A percentile compares a stretch with the other conserved stretches of the same genome.
These are phyloP conservation scores for Alternaria solani DNA, from an alignment of 2,329 filamentous ascomycete species.

Conservation along the genomic window DNA sequence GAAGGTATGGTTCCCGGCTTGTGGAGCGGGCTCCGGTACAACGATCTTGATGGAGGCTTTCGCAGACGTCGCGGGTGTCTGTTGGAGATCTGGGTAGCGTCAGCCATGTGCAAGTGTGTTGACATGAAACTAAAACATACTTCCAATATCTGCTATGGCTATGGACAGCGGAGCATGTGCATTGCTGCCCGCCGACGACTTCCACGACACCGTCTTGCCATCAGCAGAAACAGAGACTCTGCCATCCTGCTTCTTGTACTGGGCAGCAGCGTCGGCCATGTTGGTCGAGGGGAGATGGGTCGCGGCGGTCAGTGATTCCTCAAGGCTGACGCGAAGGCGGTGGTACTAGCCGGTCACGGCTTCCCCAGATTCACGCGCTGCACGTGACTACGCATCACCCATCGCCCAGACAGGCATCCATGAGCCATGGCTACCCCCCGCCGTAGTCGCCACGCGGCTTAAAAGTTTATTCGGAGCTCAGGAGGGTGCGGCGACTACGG, in stretches of 20 bases:
- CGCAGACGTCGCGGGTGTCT: constrained; percentile 84
- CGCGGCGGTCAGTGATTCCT: not conserved
- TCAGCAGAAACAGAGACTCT: constrained; percentile 78
- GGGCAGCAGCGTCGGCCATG: constrained; percentile 50
- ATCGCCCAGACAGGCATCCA: not conserved
- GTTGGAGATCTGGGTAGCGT: constrained; percentile 77
- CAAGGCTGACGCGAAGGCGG: constrained; percentile 9
- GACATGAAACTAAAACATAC: constrained; percentile 60
- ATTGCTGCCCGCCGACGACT: constrained; percentile 62
- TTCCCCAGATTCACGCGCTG: constrained; percentile 22
- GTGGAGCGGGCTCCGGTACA: constrained; percentile 68
- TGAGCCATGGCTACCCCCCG: not conserved
- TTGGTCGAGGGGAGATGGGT: constrained; percentile 20
- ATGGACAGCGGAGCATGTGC: constrained; percentile 74
- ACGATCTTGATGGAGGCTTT: constrained; percentile 97
- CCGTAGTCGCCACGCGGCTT: not conserved
- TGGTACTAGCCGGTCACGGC: constrained; percentile 18
- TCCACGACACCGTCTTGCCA: constrained; percentile 80
- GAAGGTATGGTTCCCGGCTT: constrained; percentile 80
- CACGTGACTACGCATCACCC: constrained; percentile 23
- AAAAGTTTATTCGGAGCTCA: not conserved
- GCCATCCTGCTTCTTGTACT: constrained; percentile 97
- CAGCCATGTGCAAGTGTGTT: constrained; percentile 11
- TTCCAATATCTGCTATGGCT: constrained; percentile 78
- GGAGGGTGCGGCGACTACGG: not conserved